Conservation (phyloP, 768 basidiomycete species). For the Tricholoma hemisulphureum region DNA sequence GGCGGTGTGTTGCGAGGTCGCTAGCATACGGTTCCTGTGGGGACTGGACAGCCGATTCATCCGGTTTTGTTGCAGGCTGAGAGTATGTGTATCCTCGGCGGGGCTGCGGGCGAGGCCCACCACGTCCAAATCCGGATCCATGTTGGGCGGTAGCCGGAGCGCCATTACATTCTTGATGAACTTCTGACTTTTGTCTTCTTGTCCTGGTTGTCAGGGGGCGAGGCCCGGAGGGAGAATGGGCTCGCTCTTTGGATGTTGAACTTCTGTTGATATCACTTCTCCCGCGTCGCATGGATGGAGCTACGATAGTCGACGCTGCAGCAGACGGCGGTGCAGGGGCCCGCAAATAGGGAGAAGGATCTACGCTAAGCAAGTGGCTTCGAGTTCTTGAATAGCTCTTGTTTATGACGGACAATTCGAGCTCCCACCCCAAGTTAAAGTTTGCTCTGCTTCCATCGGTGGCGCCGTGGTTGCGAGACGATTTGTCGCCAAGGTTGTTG, state of each 20-base stretch:
- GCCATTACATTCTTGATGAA: background rate
- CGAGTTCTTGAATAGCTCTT: conserved; percentile 30
- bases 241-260: conserved; percentile 37
- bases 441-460: conserved; percentile 22
- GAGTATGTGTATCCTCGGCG: conserved; percentile 40
- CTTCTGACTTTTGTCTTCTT: background rate
- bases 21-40: conserved; percentile 13
- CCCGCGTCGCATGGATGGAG: conserved; percentile 22
- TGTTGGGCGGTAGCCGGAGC: background rate
- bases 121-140: conserved; percentile 12
- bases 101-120: conserved; percentile 32
- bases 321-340: conserved; percentile 15
- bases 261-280: conserved; percentile 10
- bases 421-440: conserved; percentile 41
- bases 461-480: conserved; percentile 25
- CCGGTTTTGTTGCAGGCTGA: conserved; percentile 9
- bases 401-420: conserved; percentile 27
- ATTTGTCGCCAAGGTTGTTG: conserved; percentile 49
- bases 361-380: conserved; percentile 17
- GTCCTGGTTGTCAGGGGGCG: conserved; percentile 33
- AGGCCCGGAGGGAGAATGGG: conserved; percentile 52
- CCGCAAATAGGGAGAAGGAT: conserved; percentile 16
- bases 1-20: conserved; percentile 13
- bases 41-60: conserved; percentile 18
- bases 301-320: conserved; percentile 11